A percentile compares a stretch with the other conserved stretches of the same genome.
These are phyloP conservation scores for Mycena maculata DNA, from an alignment of 768 basidiomycete genomes.

Conservation along the genomic window DNA sequence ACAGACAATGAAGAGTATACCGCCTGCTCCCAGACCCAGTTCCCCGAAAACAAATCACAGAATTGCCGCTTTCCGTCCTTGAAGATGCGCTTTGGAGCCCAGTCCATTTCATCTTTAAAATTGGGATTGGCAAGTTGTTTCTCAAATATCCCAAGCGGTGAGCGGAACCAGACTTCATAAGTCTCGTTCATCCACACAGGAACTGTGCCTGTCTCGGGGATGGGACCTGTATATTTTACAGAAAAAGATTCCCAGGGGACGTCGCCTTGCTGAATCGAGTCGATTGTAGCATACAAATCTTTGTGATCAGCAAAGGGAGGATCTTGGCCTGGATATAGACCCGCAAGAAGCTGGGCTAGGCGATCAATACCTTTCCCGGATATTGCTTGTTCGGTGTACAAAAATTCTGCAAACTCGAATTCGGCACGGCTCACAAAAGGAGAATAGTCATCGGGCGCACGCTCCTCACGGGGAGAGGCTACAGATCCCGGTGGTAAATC, in stretches of 20 bases:
- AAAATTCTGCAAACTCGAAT: conserved; percentile 39
- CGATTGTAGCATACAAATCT: conserved; percentile 49
- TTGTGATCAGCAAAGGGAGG: conserved; percentile 47
- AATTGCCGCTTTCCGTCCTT: conserved; percentile 21
- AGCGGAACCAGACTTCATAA: conserved; percentile 40
- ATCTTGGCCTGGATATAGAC: conserved; percentile 23
- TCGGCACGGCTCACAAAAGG: conserved; percentile 29
- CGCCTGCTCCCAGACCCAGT: conserved; percentile 44
- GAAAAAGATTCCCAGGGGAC: conserved; percentile 51
- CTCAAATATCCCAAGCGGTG: conserved; percentile 29
- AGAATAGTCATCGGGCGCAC: conserved; percentile 19
- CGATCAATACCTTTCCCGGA: conserved; percentile 18
- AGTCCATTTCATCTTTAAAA: conserved; percentile 38
- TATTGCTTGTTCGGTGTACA: conserved; percentile 36
- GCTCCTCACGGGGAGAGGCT: conserved; percentile 22
- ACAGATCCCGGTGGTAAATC: not conserved
- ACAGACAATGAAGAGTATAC: conserved; percentile 38
- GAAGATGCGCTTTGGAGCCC: conserved; percentile 33
- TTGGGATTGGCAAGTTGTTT: conserved; percentile 37
- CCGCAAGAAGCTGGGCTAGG: not conserved
- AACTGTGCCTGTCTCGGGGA: conserved; percentile 14
- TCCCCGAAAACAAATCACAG: conserved; percentile 39
- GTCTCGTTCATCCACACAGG: conserved; percentile 43
- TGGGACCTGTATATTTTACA: conserved; percentile 38
- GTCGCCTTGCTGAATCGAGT: conserved; percentile 48